Evolutionary conservation across 2,329 filamentous ascomycete genomes (phyloP), one percentile per base, ranked within the genome.

Genomic region (Botryotinia narcissicola): DNA sequence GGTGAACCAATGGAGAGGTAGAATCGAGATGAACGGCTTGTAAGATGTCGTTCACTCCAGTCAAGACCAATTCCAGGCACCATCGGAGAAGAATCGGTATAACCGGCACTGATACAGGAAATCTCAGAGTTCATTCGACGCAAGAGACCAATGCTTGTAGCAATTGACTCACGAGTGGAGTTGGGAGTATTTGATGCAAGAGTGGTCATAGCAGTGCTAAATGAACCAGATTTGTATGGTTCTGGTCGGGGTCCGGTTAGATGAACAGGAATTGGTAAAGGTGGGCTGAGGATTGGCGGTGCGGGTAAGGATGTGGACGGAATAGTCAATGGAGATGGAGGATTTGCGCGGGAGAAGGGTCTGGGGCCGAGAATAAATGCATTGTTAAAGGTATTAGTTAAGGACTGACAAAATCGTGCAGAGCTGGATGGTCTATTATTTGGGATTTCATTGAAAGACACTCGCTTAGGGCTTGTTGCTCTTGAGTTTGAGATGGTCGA

Each of bases 231-330:
- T 60, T 74, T 75, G 32, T n/a, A 32, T 0, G 75, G 75, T 22
- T 75, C 73, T 7, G 73, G 46, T 20, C 76, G 73, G 1, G 76
- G 76, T 2, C 76, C 77, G 0, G 69, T 77, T 6, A 78, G 74
- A 42, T 78, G 75, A 0, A 73, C 69, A 54, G 76, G 75, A 32
- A 69, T 70, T 7, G 76, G 74, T 14, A 77, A 54, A 12, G 71
- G 48, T 25, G 37, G 14, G 4, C 76, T 78, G 10, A 79, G 74
- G 20, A 78, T 18, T 5, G 78, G 77, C 14, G 74, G 75, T 4
- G 75, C 76, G 0, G 76, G 75, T 4, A 63, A 69, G 7, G 74
- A 62, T 3, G 67, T 62, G 3, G 68, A 74, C 57, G 66, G 63
- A n/a, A 54, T 57, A 32, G 37, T 25, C 35, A 63, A 70, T 22